Evolutionary conservation across 176 grass and related monocot genomes (phyloP).

Genomic region (Aegilops tauschii): DNA sequence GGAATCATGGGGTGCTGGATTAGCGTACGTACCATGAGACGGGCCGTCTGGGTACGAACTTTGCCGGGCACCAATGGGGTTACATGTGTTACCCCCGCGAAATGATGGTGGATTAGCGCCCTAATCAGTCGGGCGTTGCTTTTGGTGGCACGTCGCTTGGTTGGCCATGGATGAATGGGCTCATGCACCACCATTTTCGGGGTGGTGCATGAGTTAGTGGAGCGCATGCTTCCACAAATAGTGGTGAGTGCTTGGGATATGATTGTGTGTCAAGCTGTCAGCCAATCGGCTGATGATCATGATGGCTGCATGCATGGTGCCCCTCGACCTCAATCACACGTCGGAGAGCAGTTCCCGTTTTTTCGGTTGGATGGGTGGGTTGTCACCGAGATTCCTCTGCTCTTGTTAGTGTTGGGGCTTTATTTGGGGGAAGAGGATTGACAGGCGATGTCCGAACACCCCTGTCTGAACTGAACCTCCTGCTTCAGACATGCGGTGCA

Average conservation of each 20-base stretch:
- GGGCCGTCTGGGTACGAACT: not conserved
- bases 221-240: slow-evolving; percentile 16
- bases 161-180: not conserved
- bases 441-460: not conserved
- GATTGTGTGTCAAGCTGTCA: slow-evolving; percentile 28
- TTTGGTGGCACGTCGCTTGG: not conserved
- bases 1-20: not conserved
- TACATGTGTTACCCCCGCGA: not conserved
- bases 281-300: not conserved
- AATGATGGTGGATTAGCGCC: slow-evolving; percentile 12
- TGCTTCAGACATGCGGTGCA: not conserved
- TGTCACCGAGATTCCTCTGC: slow-evolving; percentile 13
- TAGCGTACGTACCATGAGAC: not conserved
- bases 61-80: not conserved
- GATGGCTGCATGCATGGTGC: not conserved
- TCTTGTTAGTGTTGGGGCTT: not conserved
- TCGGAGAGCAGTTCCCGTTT: not conserved
- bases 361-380: slow-evolving; percentile 10
- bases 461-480: slow-evolving; percentile 11
- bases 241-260: not conserved
- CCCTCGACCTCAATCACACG: slow-evolving; percentile 19
- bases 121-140: not conserved
- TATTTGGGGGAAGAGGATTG: not conserved
- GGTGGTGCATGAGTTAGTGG: slow-evolving; percentile 17
- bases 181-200: not conserved